These are phyloP conservation scores for Diaporthe aspalathi DNA, from an alignment of 2,329 filamentous ascomycete genomes.

Conservation along the genomic window DNA sequence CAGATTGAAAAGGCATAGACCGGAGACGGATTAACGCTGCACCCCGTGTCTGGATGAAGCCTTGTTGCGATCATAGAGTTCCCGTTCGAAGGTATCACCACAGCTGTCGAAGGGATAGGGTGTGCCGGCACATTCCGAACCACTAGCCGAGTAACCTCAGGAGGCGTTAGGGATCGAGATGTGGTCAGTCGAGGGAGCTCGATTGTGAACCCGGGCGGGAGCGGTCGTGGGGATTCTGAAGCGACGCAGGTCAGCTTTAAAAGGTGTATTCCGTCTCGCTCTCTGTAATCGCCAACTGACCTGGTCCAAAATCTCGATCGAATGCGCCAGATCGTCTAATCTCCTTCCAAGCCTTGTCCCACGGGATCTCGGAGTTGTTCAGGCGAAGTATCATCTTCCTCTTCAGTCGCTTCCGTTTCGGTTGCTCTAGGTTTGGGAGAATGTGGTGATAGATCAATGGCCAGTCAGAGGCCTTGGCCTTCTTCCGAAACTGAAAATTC, in stretches of 20 bases:
- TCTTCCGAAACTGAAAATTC: not conserved
- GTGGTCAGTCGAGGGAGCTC: not conserved
- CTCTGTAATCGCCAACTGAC: not conserved
- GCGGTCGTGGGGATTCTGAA: too few species aligned
- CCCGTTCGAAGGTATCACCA: too few species aligned
- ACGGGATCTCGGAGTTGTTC: not conserved
- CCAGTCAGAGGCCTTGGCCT: not conserved
- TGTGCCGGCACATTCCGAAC: too few species aligned
- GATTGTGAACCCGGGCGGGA: not conserved
- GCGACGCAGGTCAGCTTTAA: too few species aligned
- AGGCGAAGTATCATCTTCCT: not conserved
- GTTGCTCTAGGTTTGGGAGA: not conserved
- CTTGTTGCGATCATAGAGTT: not conserved
- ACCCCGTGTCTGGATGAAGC: not conserved
- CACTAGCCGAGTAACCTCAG: not conserved
- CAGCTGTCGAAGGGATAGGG: accelerated
- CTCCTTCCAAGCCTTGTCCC: constrained; percentile 14
- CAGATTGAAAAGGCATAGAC: not conserved
- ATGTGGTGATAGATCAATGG: not conserved
- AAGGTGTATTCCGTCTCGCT: too few species aligned
- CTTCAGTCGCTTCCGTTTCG: not conserved
- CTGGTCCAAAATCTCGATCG: not conserved
- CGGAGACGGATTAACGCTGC: too few species aligned
- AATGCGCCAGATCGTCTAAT: not conserved
- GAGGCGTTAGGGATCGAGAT: not conserved